Evolutionary conservation across 352 stramenopile genomes (phyloP), one percentile per base, ranked within the genome.

Genomic region (Pythium inflatum): DNA sequence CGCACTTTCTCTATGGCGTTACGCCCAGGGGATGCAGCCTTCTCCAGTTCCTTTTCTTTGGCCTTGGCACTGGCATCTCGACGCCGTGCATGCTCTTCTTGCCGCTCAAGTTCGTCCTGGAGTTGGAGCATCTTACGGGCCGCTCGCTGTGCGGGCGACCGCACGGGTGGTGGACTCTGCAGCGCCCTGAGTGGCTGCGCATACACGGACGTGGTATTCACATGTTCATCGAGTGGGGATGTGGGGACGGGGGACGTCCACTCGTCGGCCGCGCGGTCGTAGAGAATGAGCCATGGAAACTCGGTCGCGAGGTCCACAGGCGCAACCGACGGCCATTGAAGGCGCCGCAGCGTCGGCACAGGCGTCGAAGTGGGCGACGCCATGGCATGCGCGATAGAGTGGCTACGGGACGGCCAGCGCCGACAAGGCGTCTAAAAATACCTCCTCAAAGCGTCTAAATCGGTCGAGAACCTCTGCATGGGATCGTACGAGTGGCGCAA

Each of bases 111-210:
- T 34, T 76, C 79, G 24, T 84, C 69, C 58, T 80, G 81, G 38
- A 90, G 56, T 41, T 83, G 69, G 28, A 87, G 75, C 11, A 90
- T 88, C 62, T 74, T 79, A 66, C 79, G 83, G 16, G 75, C 82
- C 3, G 82, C 82, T 62, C 73, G 82, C 41, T 86, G 80, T 3
- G 78, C 77, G 24, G 80, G 80, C n/a, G 82, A 85, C 48, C 73
- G 58, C 12, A 51, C 45, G 5, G 71, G 64, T 45, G 61, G 73
- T 34, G 54, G 34, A 20, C 50, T 51, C 33, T 67, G 76, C 25
- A 51, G 68, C 5, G 60, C 67, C 4, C 68, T 54, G 1, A 83
- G 68, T 8, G 12, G 34, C 48, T 79, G 77, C 16, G 62, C 60
- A 59, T 87, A 87, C n/a, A 79, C 79, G 46, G 82, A 88, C 6